Evolutionary conservation across 2,329 filamentous ascomycete species (phyloP).

Genomic region (Colletotrichum simmondsii): DNA sequence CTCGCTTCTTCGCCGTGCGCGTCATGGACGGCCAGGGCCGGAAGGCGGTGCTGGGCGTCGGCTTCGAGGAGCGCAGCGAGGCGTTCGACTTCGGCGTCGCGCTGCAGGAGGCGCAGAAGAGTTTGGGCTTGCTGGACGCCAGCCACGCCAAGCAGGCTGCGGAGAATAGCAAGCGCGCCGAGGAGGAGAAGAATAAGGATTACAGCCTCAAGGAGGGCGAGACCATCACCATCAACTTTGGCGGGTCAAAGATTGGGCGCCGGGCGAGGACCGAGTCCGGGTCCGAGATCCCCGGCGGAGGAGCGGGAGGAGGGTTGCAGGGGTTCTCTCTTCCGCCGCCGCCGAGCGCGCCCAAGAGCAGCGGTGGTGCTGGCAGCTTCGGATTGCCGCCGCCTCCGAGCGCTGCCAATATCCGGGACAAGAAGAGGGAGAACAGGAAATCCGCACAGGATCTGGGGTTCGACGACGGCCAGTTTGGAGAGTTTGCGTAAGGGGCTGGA

Average conservation of each 20-base stretch:
- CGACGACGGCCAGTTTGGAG: constrained; percentile 89
- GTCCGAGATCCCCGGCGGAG: constrained; percentile 30
- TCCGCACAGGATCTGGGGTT: constrained; percentile 78
- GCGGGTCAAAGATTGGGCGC: constrained; percentile 62
- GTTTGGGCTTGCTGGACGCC: constrained; percentile 68
- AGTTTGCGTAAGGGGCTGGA: constrained; percentile 68
- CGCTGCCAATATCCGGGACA: constrained; percentile 68
- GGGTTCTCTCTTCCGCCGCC: constrained; percentile 83
- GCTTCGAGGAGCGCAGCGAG: constrained; percentile 87
- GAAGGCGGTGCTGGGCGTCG: constrained; percentile 84
- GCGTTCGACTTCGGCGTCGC: constrained; percentile 88
- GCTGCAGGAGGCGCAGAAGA: constrained; percentile 80
- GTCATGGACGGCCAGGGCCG: constrained; percentile 80
- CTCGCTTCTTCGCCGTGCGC: constrained; percentile 85
- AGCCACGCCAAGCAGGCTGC: constrained; percentile 47
- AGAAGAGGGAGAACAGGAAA: constrained; percentile 65
- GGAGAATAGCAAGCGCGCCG: constrained; percentile 47
- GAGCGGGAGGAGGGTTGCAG: constrained; percentile 48
- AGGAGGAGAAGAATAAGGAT: constrained; percentile 72
- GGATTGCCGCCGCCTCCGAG: constrained; percentile 72
- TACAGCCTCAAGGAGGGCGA: constrained; percentile 90
- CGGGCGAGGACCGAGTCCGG: constrained; percentile 47
- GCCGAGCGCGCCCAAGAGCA: constrained; percentile 54
- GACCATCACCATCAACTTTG: constrained; percentile 85
- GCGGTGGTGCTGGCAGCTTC: constrained; percentile 45